Conservation (phyloP, 1,284 basidiomycete genomes). For the Abortiporus biennis region DNA sequence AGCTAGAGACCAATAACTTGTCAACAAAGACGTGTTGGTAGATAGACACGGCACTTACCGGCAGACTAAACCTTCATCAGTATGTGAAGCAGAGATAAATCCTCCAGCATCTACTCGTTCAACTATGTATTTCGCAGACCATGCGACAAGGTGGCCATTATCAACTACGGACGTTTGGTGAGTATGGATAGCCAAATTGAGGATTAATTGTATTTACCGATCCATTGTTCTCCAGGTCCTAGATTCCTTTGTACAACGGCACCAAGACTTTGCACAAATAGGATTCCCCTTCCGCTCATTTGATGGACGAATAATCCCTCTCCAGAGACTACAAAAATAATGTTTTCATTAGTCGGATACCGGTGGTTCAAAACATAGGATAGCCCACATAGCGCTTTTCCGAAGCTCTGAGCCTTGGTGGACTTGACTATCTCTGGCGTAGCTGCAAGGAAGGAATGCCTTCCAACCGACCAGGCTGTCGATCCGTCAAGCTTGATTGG, state of each 20-base stretch:
- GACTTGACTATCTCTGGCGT: slow-evolving; percentile 20
- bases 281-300: slow-evolving; percentile 21
- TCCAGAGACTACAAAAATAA: slow-evolving; percentile 23
- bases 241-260: slow-evolving; percentile 25
- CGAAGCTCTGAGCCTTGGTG: slow-evolving; percentile 23
- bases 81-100: slow-evolving; percentile 21
- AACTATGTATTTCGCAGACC: slow-evolving; percentile 27
- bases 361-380: neutral
- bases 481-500: slow-evolving; percentile 24
- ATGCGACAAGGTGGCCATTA: slow-evolving; percentile 28
- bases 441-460: slow-evolving; percentile 26
- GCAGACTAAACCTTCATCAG: slow-evolving; percentile 28
- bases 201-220: slow-evolving; percentile 17
- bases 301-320: slow-evolving; percentile 26
- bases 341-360: too few species aligned
- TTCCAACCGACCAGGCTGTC: slow-evolving; percentile 24
- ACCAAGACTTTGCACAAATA: slow-evolving; percentile 26
- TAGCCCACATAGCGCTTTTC: slow-evolving; percentile 21
- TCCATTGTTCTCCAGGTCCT: slow-evolving; percentile 26
- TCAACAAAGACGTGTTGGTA: neutral
- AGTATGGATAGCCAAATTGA: neutral
- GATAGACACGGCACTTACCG: slow-evolving; percentile 18
- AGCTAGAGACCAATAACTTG: slow-evolving; percentile 12
- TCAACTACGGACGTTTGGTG: slow-evolving; percentile 16
- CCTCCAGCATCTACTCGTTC: slow-evolving; percentile 27